A percentile compares a stretch with the other conserved stretches of the same genome.
Evolutionary conservation across 2,329 filamentous ascomycete species (phyloP).

Genomic region (Macroventuria anomochaeta): DNA sequence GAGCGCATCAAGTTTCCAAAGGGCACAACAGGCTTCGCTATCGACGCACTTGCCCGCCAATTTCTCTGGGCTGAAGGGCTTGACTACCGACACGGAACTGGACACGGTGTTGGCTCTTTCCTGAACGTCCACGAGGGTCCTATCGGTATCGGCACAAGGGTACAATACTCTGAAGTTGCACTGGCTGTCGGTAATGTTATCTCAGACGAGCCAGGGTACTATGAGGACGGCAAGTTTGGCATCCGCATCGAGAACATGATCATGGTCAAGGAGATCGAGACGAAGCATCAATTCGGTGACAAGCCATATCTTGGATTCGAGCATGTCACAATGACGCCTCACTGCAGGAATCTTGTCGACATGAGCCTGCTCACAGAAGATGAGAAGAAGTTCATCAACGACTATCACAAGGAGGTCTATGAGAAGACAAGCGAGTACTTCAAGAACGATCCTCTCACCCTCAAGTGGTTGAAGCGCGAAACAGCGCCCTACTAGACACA

Average conservation of each 20-base stretch:
- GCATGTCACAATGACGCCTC: conserved; percentile 95
- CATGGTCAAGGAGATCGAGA: conserved; percentile 87
- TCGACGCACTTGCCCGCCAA: conserved; percentile 88
- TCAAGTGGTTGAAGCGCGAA: conserved; percentile 85
- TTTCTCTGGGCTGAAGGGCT: conserved; percentile 91
- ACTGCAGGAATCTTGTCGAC: conserved; percentile 89
- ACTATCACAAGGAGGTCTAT: conserved; percentile 80
- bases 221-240: conserved; percentile 93
- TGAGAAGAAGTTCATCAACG: conserved; percentile 87
- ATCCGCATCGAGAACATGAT: conserved; percentile 97
- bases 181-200: conserved; percentile 92
- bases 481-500: conserved; percentile 63
- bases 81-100: conserved; percentile 95
- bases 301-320: conserved; percentile 96
- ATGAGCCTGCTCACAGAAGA: conserved; percentile 69
- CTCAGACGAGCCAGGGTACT: conserved; percentile 95
- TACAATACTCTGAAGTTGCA: conserved; percentile 89
- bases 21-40: conserved; percentile 89
- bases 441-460: conserved; percentile 71
- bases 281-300: conserved; percentile 86
- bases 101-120: conserved; percentile 93
- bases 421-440: conserved; percentile 83
- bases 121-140: conserved; percentile 97
- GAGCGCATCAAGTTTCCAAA: conserved; percentile 91
- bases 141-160: conserved; percentile 90